Percentiles rank a stretch among this genome's conserved stretches.
These are phyloP conservation scores for Talaromyces sp. DNA, from an alignment of 2,329 filamentous ascomycete species.

Conservation along the genomic window DNA sequence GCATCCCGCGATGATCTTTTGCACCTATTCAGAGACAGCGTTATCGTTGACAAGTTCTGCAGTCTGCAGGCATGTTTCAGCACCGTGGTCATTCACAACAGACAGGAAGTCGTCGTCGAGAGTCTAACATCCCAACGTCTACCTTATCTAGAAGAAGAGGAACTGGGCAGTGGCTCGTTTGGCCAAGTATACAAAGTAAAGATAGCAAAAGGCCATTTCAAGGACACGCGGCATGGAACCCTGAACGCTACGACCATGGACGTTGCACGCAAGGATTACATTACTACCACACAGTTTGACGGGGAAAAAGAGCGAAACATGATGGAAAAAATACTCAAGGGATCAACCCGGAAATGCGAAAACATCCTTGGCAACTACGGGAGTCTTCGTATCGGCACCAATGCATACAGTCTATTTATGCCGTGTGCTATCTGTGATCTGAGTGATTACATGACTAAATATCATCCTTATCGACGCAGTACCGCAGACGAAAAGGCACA, in stretches of 20 bases:
- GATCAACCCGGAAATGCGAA: conserved; percentile 27
- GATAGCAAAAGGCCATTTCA: conserved; percentile 37
- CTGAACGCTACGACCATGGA: conserved; percentile 17
- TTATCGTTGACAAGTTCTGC: conserved; percentile 29
- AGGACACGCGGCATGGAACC: conserved; percentile 20
- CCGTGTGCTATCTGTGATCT: conserved; percentile 39
- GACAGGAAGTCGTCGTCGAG: conserved; percentile 27
- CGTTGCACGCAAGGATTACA: conserved; percentile 40
- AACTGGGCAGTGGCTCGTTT: conserved; percentile 31
- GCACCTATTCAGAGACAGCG: conserved; percentile 6
- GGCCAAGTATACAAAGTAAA: conserved; percentile 29
- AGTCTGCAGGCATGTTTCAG: conserved; percentile 34
- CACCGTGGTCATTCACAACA: conserved; percentile 29
- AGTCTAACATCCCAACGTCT: conserved; percentile 25
- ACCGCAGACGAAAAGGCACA: conserved; percentile 24
- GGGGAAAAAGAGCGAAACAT: conserved; percentile 32
- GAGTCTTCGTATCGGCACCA: conserved; percentile 30
- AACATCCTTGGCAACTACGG: conserved; percentile 40
- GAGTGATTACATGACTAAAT: conserved; percentile 34
- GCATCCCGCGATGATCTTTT: conserved; percentile 7
- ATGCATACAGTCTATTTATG: conserved; percentile 42
- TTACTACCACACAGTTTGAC: conserved; percentile 22
- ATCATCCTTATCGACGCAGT: conserved; percentile 20
- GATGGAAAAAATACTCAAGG: conserved; percentile 34
- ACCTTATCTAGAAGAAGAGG: conserved; percentile 36